Base-by-base conservation (phyloP, 345 rosid species). In the Boechera divaricarpa region DNA sequence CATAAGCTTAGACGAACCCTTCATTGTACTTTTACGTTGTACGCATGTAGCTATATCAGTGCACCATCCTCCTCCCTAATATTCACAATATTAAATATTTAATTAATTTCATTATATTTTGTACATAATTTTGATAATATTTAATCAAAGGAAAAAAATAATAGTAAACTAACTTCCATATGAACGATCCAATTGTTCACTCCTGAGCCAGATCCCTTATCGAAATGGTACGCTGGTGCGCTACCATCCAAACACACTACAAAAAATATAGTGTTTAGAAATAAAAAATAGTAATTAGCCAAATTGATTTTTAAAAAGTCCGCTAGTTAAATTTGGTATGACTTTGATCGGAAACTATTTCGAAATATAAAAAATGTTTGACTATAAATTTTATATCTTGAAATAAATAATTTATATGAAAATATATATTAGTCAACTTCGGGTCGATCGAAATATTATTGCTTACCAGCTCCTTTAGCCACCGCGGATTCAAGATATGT, bases 161-260 rank as follows among this genome's bases (percentile, higher is more conserved):
- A 12, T 41, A 24, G 10, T 33, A 21, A 71, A 85, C 69, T 76
- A 70, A 95, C 97, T 91, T 92, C 99, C 75, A 95, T 79, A 38
- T 87, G 86, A 76, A 92, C 87, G 69, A 95, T 78, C 98, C 99
- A 95, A 63, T 85, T 93, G 68, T 91, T 84, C 53, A 84, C 75
- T 64, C 99, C 98, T 4, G 92, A 77, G 2, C 97, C 99, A 70
- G 61, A 90, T 42, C 99, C 99, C 76, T 78, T 88, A 52, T 88
- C 85, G 55, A 86, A 82, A 66, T 95, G 96, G 82, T 93, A 95
- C 45, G 99, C 99, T 3, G 98, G 96, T 12, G 99, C 91, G 28
- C 97, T 95, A 26, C 98, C 99, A 79, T 95, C 99, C 89, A 95
- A 83, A 81, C 99, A 95, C 73, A 95, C 98, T 95, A 85, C 76